Base-by-base conservation (phyloP, 371 early-diverging fungal species). In the Mucor sp. region DNA sequence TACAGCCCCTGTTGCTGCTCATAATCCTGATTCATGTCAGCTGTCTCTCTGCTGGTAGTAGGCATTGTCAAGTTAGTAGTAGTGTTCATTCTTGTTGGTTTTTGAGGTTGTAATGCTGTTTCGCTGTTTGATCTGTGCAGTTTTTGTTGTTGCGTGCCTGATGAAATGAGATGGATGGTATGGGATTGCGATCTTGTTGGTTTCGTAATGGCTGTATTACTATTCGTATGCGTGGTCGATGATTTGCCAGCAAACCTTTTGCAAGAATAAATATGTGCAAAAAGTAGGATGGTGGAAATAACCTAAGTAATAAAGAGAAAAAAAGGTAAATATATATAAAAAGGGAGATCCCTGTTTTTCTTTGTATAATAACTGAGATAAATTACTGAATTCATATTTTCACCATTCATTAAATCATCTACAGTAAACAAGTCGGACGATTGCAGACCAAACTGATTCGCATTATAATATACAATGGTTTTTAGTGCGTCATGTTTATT, bases 21-120 rank as follows among this genome's bases (percentile, higher is more conserved):
- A 74, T 96, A 94, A 1, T 97, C 97, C 70, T 91, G 88, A 72
- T 97, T 97, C 69, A 97, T 88, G 19, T 93, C 92, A 12, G 91
- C 87, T 96, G 97, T 97, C 87, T 94, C 94, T 74, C 84, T 84
- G 30, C n/a, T n/a, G n/a, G n/a, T n/a, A 48, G 25, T 25, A 50
- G 50, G 50, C 21, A 50, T 50, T 50, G 50, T 50, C 11, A 23
- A 62, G 17, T 35, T 62, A 32, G 27, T 33, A 27, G 3, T n/a
- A 15, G 6, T 30, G 17, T 56, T 50, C 50, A 50, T 50, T 50
- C 25, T 50, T 50, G 47, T 19, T 17, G 21, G 47, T 17, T 50
- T 25, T 9, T 25, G 6, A 11, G 23, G 21, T 12, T 11, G 25
- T 27, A 41, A 43, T 23, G 60, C 33, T 8, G 47, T 44, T 58